These are phyloP conservation scores for Pogostemon cablin DNA, from an alignment of 257 asterid genomes.

Conservation along the genomic window DNA sequence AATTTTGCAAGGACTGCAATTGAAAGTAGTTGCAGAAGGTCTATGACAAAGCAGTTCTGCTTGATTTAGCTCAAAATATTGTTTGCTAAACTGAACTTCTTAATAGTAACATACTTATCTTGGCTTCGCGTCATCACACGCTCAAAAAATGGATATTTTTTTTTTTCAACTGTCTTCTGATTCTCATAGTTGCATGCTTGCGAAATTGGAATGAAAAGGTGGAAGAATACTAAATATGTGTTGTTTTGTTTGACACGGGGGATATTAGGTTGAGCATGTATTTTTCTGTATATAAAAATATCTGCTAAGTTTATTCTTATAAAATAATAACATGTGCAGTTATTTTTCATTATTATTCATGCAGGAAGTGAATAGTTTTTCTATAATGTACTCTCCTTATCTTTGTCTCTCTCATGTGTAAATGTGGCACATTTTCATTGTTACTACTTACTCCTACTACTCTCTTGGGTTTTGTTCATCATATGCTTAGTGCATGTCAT, in stretches of 20 bases:
- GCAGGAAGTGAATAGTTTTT: no score
- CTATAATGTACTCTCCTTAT: not conserved
- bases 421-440: constrained; percentile 7
- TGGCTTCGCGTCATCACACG: not conserved
- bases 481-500: constrained; percentile 12
- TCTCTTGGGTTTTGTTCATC: constrained; percentile 2
- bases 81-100: not conserved
- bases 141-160: not conserved
- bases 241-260: not conserved
- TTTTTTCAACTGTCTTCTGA: not conserved
- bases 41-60: not conserved
- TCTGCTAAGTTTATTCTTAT: not conserved
- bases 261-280: not conserved
- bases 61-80: not conserved
- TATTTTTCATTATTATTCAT: no score
- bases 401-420: not conserved
- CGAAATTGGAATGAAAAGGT: not conserved
- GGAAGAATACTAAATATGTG: not conserved
- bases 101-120: not conserved
- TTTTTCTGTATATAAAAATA: not conserved
- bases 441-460: not conserved
- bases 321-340: no score
- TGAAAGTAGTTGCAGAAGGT: not conserved
- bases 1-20: not conserved
- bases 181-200: not conserved